Evolutionary conservation across 2,329 filamentous ascomycete species (phyloP).

Genomic region (Diaporthe nobilis): DNA sequence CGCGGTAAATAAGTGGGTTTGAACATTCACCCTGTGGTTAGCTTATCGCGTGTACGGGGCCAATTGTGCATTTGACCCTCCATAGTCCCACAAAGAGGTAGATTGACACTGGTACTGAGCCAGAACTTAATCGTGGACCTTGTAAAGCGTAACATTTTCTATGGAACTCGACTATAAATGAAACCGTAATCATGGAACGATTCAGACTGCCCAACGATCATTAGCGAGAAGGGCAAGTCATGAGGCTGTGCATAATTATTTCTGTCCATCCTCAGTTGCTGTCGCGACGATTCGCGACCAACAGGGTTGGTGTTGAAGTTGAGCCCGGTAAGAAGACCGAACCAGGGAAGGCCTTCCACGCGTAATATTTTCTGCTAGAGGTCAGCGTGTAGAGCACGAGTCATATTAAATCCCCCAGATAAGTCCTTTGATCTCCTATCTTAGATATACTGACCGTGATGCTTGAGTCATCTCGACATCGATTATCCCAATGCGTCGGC

Average conservation of each 20-base stretch:
- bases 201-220: background rate
- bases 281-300: background rate
- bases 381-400: background rate
- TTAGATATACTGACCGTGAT: background rate
- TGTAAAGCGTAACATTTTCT: background rate
- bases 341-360: background rate
- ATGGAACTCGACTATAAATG: background rate
- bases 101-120: background rate
- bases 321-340: background rate
- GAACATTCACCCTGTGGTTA: background rate
- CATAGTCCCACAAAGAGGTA: background rate
- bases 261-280: background rate
- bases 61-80: background rate
- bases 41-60: background rate
- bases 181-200: background rate
- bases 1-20: background rate
- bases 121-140: background rate
- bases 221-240: background rate
- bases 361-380: background rate
- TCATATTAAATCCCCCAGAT: background rate
- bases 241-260: background rate
- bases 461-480: background rate
- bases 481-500: background rate
- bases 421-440: background rate
- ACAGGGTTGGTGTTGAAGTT: background rate